phyloP scores from a whole-genome alignment of 2,329 filamentous ascomycete species.

The Gaeumannomyces sp. region DNA sequence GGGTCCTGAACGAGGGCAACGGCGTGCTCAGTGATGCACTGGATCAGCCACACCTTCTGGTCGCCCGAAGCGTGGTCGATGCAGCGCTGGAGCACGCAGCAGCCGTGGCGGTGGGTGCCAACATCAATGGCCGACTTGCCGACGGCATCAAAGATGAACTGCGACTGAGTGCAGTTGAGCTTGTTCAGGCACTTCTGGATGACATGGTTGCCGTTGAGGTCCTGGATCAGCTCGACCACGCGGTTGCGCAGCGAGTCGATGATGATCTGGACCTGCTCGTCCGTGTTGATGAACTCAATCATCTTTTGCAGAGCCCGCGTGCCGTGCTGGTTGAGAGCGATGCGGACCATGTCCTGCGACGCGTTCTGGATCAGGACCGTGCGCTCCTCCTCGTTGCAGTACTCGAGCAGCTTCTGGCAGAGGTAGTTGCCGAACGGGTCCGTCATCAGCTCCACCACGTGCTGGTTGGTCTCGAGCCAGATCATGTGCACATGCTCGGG shows the following conservation, averaged over 20 bases:
- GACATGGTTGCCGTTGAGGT: slow-evolving; percentile 97
- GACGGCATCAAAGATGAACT: slow-evolving; percentile 97
- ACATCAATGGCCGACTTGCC: slow-evolving; percentile 81
- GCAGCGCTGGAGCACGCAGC: slow-evolving; percentile 95
- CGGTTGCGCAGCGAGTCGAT: slow-evolving; percentile 75
- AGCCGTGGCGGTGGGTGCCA: slow-evolving; percentile 94
- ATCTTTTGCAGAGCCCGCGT: slow-evolving; percentile 97
- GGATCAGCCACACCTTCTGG: slow-evolving; percentile 82
- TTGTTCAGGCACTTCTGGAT: slow-evolving; percentile 99
- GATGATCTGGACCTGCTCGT: slow-evolving; percentile 79
- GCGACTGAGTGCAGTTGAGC: slow-evolving; percentile 72
- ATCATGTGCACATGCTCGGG: slow-evolving; percentile 84
- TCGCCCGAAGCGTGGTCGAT: slow-evolving; percentile 91
- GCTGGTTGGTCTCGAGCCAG: slow-evolving; percentile 85
- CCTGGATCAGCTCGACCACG: slow-evolving; percentile 91
- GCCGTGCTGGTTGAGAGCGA: slow-evolving; percentile 94
- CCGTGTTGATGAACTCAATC: slow-evolving; percentile 92
- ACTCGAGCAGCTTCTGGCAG: slow-evolving; percentile 96
- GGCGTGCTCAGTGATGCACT: slow-evolving; percentile 82
- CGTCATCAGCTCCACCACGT: slow-evolving; percentile 97
- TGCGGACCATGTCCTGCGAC: slow-evolving; percentile 78
- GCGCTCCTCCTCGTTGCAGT: slow-evolving; percentile 89
- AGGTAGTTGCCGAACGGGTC: slow-evolving; percentile 99
- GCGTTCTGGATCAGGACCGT: slow-evolving; percentile 90
- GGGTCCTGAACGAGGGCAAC: slow-evolving; percentile 88